These are phyloP conservation scores for Eucalyptus fibrosa DNA, from an alignment of 345 rosid genomes.

Conservation along the genomic window DNA sequence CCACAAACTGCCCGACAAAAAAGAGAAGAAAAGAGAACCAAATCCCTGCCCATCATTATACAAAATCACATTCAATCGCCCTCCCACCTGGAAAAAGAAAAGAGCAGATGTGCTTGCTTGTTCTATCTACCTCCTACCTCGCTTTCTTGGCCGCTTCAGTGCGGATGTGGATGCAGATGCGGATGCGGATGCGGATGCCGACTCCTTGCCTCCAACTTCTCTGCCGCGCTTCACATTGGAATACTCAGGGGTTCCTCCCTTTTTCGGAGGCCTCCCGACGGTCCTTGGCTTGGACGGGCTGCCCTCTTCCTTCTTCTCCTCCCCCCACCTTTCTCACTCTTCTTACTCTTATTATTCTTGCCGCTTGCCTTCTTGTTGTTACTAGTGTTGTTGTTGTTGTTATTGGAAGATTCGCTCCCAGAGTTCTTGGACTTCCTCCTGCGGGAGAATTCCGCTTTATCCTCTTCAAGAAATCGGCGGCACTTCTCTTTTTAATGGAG, in stretches of 20 bases:
- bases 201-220: conserved; percentile 9
- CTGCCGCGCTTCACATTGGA: conserved; percentile 40
- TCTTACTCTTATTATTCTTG: conserved; percentile 25
- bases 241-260: conserved; percentile 13
- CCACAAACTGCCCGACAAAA: not conserved
- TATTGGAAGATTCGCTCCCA: not conserved
- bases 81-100: not conserved
- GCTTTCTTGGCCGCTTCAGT: conserved; percentile 36
- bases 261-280: conserved; percentile 34
- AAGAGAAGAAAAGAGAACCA: not conserved
- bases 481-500: conserved; percentile 47
- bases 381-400: not conserved
- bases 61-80: not conserved
- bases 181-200: conserved; percentile 9
- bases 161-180: conserved; percentile 3
- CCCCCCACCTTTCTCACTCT: conserved; percentile 20
- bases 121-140: conserved; percentile 14
- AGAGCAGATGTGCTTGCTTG: not conserved
- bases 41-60: not conserved
- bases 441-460: conserved; percentile 40
- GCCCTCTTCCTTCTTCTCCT: conserved; percentile 18
- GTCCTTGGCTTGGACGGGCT: conserved; percentile 15
- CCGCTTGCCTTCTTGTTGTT: conserved; percentile 1
- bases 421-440: conserved; percentile 13
- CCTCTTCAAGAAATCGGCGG: conserved; percentile 60